Evolutionary conservation across 2,329 filamentous ascomycete genomes (phyloP), one percentile per base, ranked within the genome.

Genomic region (Paecilomyces formosus): DNA sequence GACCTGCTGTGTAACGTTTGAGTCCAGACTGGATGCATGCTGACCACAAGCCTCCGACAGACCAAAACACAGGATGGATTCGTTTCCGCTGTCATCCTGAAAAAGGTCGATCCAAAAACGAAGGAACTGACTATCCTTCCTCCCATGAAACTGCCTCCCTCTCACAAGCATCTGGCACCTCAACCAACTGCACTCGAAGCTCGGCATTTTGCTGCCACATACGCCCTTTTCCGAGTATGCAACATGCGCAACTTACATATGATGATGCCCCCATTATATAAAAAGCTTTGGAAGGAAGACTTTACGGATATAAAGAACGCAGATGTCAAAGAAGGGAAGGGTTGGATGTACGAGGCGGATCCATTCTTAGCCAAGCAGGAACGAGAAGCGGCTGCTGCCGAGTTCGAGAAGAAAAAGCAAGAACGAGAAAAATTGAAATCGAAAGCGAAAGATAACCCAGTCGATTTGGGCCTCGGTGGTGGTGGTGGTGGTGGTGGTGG

Each of bases 221-320:
- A 95, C 75, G 89, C 88, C 2, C 81, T 99, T 8, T 97, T 94
- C 71, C 84, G 94, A 55, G 89, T 97, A 3, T 93, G 90, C 74
- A 97, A 89, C 70, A 96, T 95, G 87, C 92, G 92, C 75, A 97
- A 97, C 71, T 85, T 97, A 67, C 91, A 96, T 70, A 95, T 92
- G 79, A 93, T 92, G 78, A 81, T 99, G 63, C 94, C 94, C 24
- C 94, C 94, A 0, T 89, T 89, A 60, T 95, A 97, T 75, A 88
- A 88, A 69, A 85, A 90, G 63, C 78, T 97, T 50, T 99, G 94
- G 94, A 96, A 95, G 71, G 85, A 85, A 5, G 87, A 92, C 59
- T 96, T 99, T 65, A 84, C 88, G 62, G 83, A 85, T 3, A 78
- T 97, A 62, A 97, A 97, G 75, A 85, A 85, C 63, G 83, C 86